Percentiles rank a stretch among this genome's conserved stretches.
These are phyloP conservation scores for Diplodia sapinea DNA, from an alignment of 2,329 filamentous ascomycete species.

Conservation along the genomic window DNA sequence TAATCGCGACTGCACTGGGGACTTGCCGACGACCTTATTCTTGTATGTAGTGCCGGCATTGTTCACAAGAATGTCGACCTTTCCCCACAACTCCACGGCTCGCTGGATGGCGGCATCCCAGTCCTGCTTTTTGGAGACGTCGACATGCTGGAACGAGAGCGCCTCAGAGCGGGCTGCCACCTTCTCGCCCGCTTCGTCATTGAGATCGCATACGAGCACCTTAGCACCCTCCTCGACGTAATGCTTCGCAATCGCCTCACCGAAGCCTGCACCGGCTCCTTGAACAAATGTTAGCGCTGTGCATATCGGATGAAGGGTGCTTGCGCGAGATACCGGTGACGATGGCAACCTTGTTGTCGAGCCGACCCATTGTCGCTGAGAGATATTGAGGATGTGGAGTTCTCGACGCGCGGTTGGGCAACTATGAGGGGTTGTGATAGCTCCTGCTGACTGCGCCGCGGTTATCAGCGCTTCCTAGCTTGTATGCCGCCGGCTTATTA, in stretches of 20 bases:
- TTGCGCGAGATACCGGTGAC: slow-evolving; percentile 54
- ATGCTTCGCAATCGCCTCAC: slow-evolving; percentile 64
- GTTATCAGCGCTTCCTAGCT: slow-evolving; percentile 23
- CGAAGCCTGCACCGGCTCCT: slow-evolving; percentile 68
- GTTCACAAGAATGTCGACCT: slow-evolving; percentile 66
- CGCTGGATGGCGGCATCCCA: slow-evolving; percentile 61
- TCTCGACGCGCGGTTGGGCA: not conserved
- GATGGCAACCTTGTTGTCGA: slow-evolving; percentile 62
- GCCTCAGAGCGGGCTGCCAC: slow-evolving; percentile 54
- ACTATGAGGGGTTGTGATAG: not conserved
- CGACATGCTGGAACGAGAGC: slow-evolving; percentile 49
- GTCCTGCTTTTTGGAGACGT: slow-evolving; percentile 61
- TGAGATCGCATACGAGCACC: slow-evolving; percentile 68
- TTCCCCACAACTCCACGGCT: slow-evolving; percentile 60
- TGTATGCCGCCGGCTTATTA: slow-evolving; percentile 18
- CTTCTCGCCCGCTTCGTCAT: slow-evolving; percentile 57
- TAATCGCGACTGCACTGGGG: not conserved
- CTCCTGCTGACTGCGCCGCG: slow-evolving; percentile 10
- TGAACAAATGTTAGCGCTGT: slow-evolving; percentile 33
- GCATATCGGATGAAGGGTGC: slow-evolving; percentile 33
- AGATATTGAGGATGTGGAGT: slow-evolving; percentile 22
- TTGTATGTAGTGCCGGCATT: slow-evolving; percentile 65
- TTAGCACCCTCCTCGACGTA: slow-evolving; percentile 65
- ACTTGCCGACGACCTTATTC: slow-evolving; percentile 39
- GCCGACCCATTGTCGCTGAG: slow-evolving; percentile 44